These are phyloP conservation scores for Hymenoscyphus infarciens DNA, from an alignment of 2,329 filamentous ascomycete species.

Conservation along the genomic window DNA sequence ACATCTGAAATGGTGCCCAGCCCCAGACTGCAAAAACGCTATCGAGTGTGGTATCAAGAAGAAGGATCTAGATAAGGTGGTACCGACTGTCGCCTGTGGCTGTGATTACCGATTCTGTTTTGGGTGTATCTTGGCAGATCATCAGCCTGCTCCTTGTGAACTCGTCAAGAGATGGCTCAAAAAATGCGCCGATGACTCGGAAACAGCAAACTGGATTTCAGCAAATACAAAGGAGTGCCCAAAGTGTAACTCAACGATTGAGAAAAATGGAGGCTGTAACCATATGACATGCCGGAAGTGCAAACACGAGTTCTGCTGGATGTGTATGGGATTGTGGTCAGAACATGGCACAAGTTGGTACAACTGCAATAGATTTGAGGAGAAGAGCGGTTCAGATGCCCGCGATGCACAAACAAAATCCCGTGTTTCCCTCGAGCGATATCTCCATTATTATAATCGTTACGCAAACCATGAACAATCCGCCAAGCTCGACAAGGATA, in stretches of 20 bases:
- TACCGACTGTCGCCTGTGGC: slow-evolving; percentile 83
- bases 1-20: slow-evolving; percentile 93
- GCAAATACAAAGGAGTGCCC: slow-evolving; percentile 98
- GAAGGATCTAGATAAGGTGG: slow-evolving; percentile 78
- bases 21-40: slow-evolving; percentile 93
- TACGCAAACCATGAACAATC: slow-evolving; percentile 99
- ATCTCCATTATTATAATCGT: slow-evolving; percentile 97
- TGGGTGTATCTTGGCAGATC: slow-evolving; percentile 83
- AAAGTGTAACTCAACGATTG: slow-evolving; percentile 92
- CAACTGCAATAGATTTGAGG: slow-evolving; percentile 96
- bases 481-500: slow-evolving; percentile 91
- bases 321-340: slow-evolving; percentile 99
- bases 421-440: slow-evolving; percentile 87
- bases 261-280: slow-evolving; percentile 98
- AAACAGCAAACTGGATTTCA: slow-evolving; percentile 99
- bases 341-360: slow-evolving; percentile 99
- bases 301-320: slow-evolving; percentile 98
- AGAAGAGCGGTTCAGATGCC: slow-evolving; percentile 89
- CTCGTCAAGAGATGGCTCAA: slow-evolving; percentile 95
- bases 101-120: slow-evolving; percentile 93
- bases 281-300: slow-evolving; percentile 98
- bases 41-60: slow-evolving; percentile 85
- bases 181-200: slow-evolving; percentile 97
- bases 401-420: slow-evolving; percentile 90
- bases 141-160: slow-evolving; percentile 87